Conservation (phyloP, 495 filamentous ascomycete genomes). For the Durotheca rogersii region DNA sequence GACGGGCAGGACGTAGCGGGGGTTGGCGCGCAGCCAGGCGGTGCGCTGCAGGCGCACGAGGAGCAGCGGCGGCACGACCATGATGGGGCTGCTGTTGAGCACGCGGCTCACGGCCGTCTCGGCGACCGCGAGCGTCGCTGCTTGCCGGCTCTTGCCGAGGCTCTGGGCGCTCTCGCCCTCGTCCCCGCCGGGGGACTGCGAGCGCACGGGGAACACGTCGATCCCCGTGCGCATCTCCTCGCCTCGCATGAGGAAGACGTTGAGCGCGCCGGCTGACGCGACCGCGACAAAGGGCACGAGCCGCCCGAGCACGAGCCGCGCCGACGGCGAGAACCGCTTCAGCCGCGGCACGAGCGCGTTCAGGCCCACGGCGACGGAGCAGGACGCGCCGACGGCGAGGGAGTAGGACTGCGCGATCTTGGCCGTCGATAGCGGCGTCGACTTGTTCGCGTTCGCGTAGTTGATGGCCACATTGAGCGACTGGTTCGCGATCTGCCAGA, state of each 20-base stretch:
- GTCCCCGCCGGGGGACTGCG: constrained; percentile 52
- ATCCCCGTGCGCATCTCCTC: constrained; percentile 93
- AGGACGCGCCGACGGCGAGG: constrained; percentile 87
- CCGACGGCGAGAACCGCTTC: constrained; percentile 68
- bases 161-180: constrained; percentile 61
- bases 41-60: constrained; percentile 79
- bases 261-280: constrained; percentile 82
- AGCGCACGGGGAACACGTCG: constrained; percentile 83
- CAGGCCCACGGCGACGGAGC: constrained; percentile 89
- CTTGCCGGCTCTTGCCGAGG: constrained; percentile 82
- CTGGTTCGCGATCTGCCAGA: constrained; percentile 96
- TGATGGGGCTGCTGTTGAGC: constrained; percentile 91
- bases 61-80: constrained; percentile 87
- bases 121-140: constrained; percentile 81
- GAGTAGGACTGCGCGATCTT: constrained; percentile 87
- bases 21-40: constrained; percentile 70
- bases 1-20: constrained; percentile 70
- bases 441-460: constrained; percentile 95
- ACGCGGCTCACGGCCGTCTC: constrained; percentile 90
- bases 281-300: constrained; percentile 96
- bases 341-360: constrained; percentile 86
- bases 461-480: constrained; percentile 98
- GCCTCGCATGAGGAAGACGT: constrained; percentile 96
- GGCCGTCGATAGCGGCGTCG: constrained; percentile 73
- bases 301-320: constrained; percentile 70